Conservation (phyloP, 202 grass and related monocot species). For the Schoenoplectus tabernaemontani region DNA sequence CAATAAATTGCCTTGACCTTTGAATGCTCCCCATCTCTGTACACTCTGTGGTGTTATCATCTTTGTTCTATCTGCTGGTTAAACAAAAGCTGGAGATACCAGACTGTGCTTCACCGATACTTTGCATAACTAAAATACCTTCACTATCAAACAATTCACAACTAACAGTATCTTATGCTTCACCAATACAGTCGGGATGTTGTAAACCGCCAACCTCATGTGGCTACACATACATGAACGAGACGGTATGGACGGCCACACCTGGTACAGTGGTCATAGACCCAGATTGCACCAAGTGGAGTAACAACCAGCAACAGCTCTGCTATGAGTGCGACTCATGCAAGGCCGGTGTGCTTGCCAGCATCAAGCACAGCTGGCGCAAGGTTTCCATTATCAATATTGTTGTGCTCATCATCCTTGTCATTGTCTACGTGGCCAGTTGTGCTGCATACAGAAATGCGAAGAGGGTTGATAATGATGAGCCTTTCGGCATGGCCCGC, state of each 20-base stretch:
- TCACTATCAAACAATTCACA: neutral
- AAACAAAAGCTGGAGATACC: neutral
- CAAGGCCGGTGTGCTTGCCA: slow-evolving; percentile 76
- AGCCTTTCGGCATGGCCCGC: slow-evolving; percentile 46
- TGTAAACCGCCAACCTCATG: slow-evolving; percentile 90
- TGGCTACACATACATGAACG: slow-evolving; percentile 49
- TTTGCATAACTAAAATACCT: neutral
- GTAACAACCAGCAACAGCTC: slow-evolving; percentile 54
- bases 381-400: slow-evolving; percentile 94
- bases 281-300: slow-evolving; percentile 47
- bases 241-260: slow-evolving; percentile 41
- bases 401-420: slow-evolving; percentile 74
- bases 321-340: slow-evolving; percentile 75
- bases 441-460: slow-evolving; percentile 80
- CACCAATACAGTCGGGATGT: slow-evolving; percentile 65
- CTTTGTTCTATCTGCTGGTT: neutral
- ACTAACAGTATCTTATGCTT: slow-evolving; percentile 19
- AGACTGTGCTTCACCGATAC: neutral
- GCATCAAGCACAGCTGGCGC: slow-evolving; percentile 90
- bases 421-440: slow-evolving; percentile 68
- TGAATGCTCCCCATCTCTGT: neutral
- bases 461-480: slow-evolving; percentile 67
- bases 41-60: neutral
- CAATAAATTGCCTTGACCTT: neutral
- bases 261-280: neutral